Evolutionary conservation across 768 basidiomycete species (phyloP), one percentile per base, ranked within the genome.

Genomic region (Ramaria rubella): DNA sequence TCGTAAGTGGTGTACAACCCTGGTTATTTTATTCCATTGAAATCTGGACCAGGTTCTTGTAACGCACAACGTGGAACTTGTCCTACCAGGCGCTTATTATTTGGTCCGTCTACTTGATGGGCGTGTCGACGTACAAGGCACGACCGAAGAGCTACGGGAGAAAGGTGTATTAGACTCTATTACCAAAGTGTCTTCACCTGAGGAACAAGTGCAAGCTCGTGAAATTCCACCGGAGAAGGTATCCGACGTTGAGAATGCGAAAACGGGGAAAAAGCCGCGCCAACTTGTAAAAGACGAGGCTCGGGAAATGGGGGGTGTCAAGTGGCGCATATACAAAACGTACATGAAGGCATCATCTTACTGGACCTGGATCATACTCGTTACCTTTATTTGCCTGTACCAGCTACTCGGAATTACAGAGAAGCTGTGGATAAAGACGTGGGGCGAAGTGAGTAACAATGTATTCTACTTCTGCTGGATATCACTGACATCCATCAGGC

Each of bases 261-360:
- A 56, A 1, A 58, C 59, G 29, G 58, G 58, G 26, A 90, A 84
- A 70, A 87, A 82, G 59, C 85, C 87, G 0, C 72, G 83, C 27
- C 87, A 89, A 63, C 70, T 92, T 11, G 69, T 92, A 56, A 84
- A 90, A 65, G 90, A 92, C 48, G 90, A 94, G 65, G 85, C 90
- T 58, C 68, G 90, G 43, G 87, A 88, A 59, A 77, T 77, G 1
- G 93, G 92, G 0, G 82, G 85, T 34, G 91, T 94, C 29, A 90
- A 89, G 64, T 91, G 88, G 86, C 69, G 72, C 12, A 77, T 78
- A 26, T 81, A 81, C 64, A 75, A 75, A 63, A 73, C 79, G 5
- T 90, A 94, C 63, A 65, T 92, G 58, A 76, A 81, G 66, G 86
- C 83, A 17, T 85, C 86, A 84, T 43, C 60, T 23, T 61, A 63